Base-by-base conservation (phyloP, 495 filamentous ascomycete genomes). In the Lasiosphaeria miniovina region DNA sequence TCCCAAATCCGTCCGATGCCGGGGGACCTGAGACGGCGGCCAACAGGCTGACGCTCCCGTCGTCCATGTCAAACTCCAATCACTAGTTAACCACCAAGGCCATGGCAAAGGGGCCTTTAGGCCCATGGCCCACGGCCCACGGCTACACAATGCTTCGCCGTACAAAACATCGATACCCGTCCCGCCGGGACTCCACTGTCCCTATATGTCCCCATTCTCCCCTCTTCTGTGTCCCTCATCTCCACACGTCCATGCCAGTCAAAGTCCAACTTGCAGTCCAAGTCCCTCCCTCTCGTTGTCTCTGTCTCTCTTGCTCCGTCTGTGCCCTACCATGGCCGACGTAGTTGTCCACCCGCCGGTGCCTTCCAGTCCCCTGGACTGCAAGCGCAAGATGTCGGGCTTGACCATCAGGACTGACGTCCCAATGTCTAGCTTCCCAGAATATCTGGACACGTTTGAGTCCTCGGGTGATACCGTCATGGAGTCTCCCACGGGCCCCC, bases 351-450 rank as follows among this genome's bases (percentile, higher is more conserved):
- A 63, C 7, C 58, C 55, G 43, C 24, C 53, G 41, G 14, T 54
- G 24, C 24, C 24, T 0, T 24, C 24, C 43, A 68, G 59, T 53
- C 55, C 65, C 24, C 9, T 54, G 24, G 67, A 61, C 56, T 53
- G 45, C 49, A 63, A 60, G 59, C 71, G 65, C 35, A 68, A 61
- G 54, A 54, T 66, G 52, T 71, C 69, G 57, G 67, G 65, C 49
- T 68, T 80, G 64, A 73, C 68, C 55, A 69, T 79, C 58, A 69
- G 71, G 65, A 77, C 77, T 80, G 63, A 81, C 71, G 52, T 79
- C 12, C 52, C 65, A 55, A 61, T 66, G 62, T 64, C 62, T 55
- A 78, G 76, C 56, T 80, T 79, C 41, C 72, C 72, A 1, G 69
- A 68, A 31, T 73, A 74, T 61, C 58, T 67, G 34, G 71, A 74